Evolutionary conservation across 192 early-diverging fungal species (phyloP).

Genomic region (Coemansia sp.): DNA sequence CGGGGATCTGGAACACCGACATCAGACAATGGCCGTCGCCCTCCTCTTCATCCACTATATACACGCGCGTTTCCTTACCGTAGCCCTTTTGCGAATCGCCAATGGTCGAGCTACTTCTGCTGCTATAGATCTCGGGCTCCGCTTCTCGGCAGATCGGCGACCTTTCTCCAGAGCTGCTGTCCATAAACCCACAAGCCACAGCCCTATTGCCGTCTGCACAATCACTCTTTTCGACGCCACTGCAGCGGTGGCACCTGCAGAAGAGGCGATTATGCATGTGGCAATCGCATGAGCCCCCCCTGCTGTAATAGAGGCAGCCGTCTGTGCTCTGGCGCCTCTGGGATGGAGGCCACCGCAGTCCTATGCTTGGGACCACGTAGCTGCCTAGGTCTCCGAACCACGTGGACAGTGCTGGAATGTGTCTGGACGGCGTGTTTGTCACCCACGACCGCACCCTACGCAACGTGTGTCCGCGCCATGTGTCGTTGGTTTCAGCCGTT

Average conservation of each 20-base stretch:
- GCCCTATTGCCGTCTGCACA: background rate
- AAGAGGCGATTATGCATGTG: background rate
- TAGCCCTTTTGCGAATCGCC: background rate
- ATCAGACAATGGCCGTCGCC: conserved; percentile 26
- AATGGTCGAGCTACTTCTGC: conserved; percentile 3
- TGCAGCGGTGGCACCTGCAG: conserved; percentile 1
- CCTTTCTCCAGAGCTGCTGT: background rate
- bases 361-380: conserved; percentile 1
- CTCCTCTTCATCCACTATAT: background rate
- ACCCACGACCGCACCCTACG: conserved; percentile 43
- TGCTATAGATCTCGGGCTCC: background rate
- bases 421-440: conserved; percentile 15
- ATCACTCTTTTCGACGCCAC: background rate
- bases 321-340: background rate
- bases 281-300: background rate
- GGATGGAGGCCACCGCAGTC: background rate
- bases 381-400: conserved; percentile 24
- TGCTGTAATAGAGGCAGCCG: background rate
- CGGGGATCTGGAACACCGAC: conserved; percentile 60
- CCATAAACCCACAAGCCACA: background rate
- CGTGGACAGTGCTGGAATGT: conserved; percentile 15
- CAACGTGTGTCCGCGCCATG: conserved; percentile 20
- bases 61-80: background rate
- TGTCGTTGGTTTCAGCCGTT: background rate
- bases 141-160: background rate